These are phyloP conservation scores for Neurospora sp. DNA, from an alignment of 495 filamentous ascomycete species.

Conservation along the genomic window DNA sequence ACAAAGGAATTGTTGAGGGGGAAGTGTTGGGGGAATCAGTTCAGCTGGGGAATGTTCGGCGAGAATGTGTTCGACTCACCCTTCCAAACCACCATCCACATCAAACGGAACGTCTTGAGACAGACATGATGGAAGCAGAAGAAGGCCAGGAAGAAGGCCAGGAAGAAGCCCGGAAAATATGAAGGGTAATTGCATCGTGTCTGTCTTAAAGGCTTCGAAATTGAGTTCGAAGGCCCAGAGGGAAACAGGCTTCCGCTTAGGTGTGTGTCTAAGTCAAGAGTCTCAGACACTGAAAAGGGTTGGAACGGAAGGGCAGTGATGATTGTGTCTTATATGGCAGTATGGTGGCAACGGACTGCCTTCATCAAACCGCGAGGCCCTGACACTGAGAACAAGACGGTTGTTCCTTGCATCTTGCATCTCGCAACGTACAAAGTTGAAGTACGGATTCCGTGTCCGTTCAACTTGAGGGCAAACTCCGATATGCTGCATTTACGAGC, in stretches of 20 bases:
- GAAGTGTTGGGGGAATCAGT: no score
- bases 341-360: not conserved
- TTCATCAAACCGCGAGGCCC: not conserved
- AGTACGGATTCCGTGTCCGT: no score
- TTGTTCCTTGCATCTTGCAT: not conserved
- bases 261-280: not conserved
- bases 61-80: no score
- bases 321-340: not conserved
- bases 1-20: not conserved
- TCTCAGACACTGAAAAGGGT: not conserved
- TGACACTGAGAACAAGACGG: not conserved
- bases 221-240: not conserved
- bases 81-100: not conserved
- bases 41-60: no score
- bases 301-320: not conserved
- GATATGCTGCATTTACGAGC: not conserved
- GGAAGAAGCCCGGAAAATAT: not conserved
- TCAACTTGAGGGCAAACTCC: not conserved
- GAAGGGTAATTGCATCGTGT: not conserved
- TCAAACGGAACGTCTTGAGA: not conserved
- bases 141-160: not conserved
- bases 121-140: not conserved
- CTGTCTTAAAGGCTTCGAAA: not conserved
- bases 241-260: not conserved
- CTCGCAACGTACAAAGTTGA: not conserved